These are phyloP conservation scores for Physaria fendleri DNA, from an alignment of 345 rosid species.

Conservation along the genomic window DNA sequence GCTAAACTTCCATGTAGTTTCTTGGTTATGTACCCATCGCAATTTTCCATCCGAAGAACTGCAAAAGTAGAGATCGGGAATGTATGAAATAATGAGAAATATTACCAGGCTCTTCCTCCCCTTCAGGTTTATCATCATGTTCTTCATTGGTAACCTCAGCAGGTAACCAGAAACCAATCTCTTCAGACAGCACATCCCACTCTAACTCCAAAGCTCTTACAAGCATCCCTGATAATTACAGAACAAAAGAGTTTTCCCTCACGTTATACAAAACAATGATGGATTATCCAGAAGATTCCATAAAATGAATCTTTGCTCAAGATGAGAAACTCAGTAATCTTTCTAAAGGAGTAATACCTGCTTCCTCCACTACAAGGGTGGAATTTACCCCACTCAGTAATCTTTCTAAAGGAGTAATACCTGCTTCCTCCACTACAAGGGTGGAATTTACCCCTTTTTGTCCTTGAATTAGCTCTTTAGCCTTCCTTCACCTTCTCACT, in stretches of 20 bases:
- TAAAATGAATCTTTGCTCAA: background rate
- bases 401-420: conserved; percentile 30
- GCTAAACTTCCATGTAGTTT: background rate
- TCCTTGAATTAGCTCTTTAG: conserved; percentile 42
- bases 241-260: background rate
- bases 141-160: conserved; percentile 52
- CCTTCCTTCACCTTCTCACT: conserved; percentile 69
- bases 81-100: conserved; percentile 11
- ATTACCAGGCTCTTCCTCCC: conserved; percentile 65
- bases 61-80: background rate
- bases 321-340: background rate
- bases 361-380: conserved; percentile 53
- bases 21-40: background rate
- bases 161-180: conserved; percentile 90
- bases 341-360: conserved; percentile 43
- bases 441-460: conserved; percentile 43
- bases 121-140: conserved; percentile 87
- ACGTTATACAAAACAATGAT: background rate
- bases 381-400: conserved; percentile 36
- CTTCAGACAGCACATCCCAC: conserved; percentile 75
- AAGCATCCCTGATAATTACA: conserved; percentile 43
- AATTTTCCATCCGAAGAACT: background rate
- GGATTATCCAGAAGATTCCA: background rate
- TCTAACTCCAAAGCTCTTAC: conserved; percentile 68
- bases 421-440: conserved; percentile 60